phyloP scores from a whole-genome alignment of 2,329 filamentous ascomycete species.

The Orbilia brochopaga region DNA sequence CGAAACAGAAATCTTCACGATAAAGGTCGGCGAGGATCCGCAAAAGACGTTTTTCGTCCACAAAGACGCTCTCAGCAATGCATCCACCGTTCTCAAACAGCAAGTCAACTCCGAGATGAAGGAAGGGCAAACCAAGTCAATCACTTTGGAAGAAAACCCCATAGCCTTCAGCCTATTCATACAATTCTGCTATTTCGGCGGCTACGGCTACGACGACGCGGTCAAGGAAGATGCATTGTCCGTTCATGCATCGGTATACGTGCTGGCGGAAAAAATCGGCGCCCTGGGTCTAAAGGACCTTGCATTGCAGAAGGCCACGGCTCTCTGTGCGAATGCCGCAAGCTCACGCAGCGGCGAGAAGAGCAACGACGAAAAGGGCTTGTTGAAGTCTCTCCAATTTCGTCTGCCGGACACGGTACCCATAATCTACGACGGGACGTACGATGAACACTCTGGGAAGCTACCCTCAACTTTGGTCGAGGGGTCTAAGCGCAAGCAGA shows the following conservation, averaged over 20 bases:
- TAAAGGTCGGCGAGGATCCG: conserved; percentile 16
- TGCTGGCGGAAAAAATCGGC: conserved; percentile 35
- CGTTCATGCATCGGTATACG: conserved; percentile 36
- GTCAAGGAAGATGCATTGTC: conserved; percentile 27
- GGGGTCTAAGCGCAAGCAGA: background rate
- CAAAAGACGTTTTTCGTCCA: conserved; percentile 27
- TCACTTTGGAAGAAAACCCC: conserved; percentile 8
- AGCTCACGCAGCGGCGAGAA: no score
- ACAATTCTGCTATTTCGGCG: conserved; percentile 38
- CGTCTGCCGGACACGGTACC: conserved; percentile 22
- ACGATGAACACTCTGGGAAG: conserved; percentile 32
- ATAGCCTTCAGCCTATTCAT: conserved; percentile 25
- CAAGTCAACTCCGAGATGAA: conserved; percentile 16
- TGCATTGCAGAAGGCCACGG: conserved; percentile 34
- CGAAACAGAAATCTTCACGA: conserved; percentile 20
- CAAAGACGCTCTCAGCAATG: conserved; percentile 16
- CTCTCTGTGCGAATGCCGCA: conserved; percentile 8
- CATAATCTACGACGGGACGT: conserved; percentile 29
- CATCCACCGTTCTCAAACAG: conserved; percentile 34
- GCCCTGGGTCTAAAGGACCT: conserved; percentile 30
- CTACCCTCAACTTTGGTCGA: background rate
- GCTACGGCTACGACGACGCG: conserved; percentile 20
- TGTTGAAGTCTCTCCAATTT: conserved; percentile 25
- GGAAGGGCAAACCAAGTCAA: conserved; percentile 17
- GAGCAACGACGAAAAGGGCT: background rate